phyloP scores from a whole-genome alignment of 257 asterid species.

The Fraxinus cuspidata region DNA sequence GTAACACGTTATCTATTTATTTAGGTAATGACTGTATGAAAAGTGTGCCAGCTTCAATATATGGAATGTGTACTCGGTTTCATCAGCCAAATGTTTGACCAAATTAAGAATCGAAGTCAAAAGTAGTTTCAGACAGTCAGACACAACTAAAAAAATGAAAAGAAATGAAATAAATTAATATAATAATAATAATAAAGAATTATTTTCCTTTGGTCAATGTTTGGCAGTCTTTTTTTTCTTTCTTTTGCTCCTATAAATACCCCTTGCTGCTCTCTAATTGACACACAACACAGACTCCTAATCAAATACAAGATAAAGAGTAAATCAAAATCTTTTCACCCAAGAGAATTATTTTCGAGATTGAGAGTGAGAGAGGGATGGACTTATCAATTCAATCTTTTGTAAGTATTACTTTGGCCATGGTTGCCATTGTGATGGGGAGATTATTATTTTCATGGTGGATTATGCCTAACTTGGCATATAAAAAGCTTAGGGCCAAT shows the following conservation, averaged over 20 bases:
- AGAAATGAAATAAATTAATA: too few species aligned
- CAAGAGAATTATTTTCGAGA: background rate
- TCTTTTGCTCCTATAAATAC: background rate
- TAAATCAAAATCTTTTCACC: background rate
- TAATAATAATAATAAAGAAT: background rate
- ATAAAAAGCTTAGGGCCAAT: conserved; percentile 54
- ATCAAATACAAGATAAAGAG: background rate
- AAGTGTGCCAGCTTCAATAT: background rate
- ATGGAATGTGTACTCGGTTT: background rate
- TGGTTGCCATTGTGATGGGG: conserved; percentile 30
- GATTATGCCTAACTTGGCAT: conserved; percentile 50
- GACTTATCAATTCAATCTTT: conserved; percentile 26
- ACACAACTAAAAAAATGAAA: background rate
- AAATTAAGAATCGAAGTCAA: background rate
- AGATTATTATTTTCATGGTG: conserved; percentile 49
- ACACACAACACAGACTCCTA: background rate
- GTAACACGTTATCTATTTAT: background rate
- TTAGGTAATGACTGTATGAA: too few species aligned
- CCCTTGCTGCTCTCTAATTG: background rate
- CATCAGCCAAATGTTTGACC: background rate
- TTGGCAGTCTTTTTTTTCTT: background rate
- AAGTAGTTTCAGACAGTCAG: background rate
- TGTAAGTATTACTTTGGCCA: conserved; percentile 17
- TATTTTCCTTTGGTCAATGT: background rate
- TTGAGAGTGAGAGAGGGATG: conserved; percentile 9